Evolutionary conservation across 345 rosid species (phyloP), one percentile per base, ranked within the genome.

Genomic region (Eucalyptus microcorys): DNA sequence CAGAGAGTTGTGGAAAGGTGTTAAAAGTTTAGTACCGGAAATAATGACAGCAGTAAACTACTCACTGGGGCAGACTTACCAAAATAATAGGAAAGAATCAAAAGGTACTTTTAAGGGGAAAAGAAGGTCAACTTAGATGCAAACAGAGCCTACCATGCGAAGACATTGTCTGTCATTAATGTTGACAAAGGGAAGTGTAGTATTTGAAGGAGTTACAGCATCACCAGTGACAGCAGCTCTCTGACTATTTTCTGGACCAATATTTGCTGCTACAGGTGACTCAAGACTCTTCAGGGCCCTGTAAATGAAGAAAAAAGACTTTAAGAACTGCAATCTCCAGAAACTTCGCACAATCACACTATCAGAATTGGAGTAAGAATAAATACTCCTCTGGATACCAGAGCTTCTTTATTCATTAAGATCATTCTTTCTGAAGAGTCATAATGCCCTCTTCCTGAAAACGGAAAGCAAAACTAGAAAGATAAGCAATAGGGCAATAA

Each of bases 261-360:
- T 87, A 91, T 90, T 94, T 88, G 93, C 92, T 90, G 92, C 68
- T 34, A 91, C 93, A 59, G 96, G 92, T 89, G 93, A 86, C 86
- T 92, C 93, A 87, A 87, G 98, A 91, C 91, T 94, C 97, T 89
- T 94, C 99, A 24, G 94, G 93, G 88, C 88, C 96, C 98, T 97
- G 92, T 45, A 90, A 89, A 88, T 40, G 66, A 52, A 88, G 57
- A 89, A 87, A 91, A 86, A 85, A 14, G 22, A 85, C 55, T 42
- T 42, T 71, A 3, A 47, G 26, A 14, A 87, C 40, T 52, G 30
- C 42, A 19, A 71, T 86, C 16, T 86, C 45, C 87, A 86, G 64
- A 21, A 86, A 32, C 24, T 16, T 68, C 2, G 26, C 45, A 71
- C 81, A 34, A 71, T 37, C 14, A 1, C 45, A 17, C 42, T 9